Evolutionary conservation across 192 early-diverging fungal genomes (phyloP), one percentile per base, ranked within the genome.

Genomic region (Glomus cerebriforme): DNA sequence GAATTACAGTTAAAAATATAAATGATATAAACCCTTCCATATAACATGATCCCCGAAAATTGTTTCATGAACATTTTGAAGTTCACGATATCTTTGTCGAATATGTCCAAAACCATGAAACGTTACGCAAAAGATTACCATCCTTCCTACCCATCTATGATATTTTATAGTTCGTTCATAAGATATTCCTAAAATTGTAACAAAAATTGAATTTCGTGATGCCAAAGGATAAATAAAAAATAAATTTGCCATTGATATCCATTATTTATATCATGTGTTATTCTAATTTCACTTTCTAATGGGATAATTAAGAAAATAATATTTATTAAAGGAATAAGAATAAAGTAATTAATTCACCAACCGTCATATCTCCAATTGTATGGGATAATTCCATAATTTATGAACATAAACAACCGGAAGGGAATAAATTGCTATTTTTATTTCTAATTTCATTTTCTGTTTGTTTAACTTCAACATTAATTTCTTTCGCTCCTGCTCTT

Each of bases 121-220:
- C 17, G 19, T 34, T 13, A 73, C 54, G 15, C 7, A 29, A 45
- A 72, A 72, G 7, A 83, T 62, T 15, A 81, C 81, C 59, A 83
- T 77, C n/a, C 81, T 77, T 35, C 76, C 83, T 17, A 84, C 19
- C 81, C 82, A 83, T 3, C 85, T 81, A 79, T 86, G 82, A 62
- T 60, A 86, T 29, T 81, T 81, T 39, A 86, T 78, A 32, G 83
- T 43, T 17, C 71, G 59, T 59, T 86, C 85, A 77, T 82, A 83
- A 10, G 83, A 65, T 6, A 86, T 54, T 58, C 85, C 85, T 10
- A 77, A 67, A 76, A 86, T 77, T 9, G 64, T 68, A 3, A 79
- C 29, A 17, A 86, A 59, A 15, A 84, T 59, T 22, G 81, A 73
- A 45, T 86, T 86, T 0, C 85, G 64, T 22, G 83, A 73, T 8